phyloP scores from a whole-genome alignment of 768 basidiomycete genomes.

The Kwoniella bestiolae region DNA sequence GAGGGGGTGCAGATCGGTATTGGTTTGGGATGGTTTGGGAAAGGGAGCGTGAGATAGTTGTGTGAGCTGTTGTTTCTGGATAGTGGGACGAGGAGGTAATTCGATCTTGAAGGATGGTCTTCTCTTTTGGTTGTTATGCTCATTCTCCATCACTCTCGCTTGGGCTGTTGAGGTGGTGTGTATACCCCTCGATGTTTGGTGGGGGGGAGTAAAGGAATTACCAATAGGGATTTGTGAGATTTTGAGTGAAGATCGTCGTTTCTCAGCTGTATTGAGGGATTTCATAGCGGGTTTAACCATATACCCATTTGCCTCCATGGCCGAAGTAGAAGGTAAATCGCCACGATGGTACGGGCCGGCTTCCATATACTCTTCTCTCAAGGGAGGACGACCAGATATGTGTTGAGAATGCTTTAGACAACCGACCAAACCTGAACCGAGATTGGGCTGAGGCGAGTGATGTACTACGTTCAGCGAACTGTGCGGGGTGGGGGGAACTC shows the following conservation, averaged over 20 bases:
- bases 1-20: background rate
- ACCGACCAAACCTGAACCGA: constrained; percentile 10
- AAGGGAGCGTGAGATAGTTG: background rate
- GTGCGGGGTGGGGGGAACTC: constrained; percentile 15
- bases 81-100: constrained; percentile 20
- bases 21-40: background rate
- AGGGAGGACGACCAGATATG: background rate
- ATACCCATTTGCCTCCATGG: too few relatives aligned
- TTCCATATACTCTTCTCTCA: background rate
- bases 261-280: constrained; percentile 12
- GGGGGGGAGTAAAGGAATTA: background rate
- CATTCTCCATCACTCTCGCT: background rate
- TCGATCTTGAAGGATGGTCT: constrained; percentile 34
- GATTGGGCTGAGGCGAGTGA: constrained; percentile 9
- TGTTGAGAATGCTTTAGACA: constrained; percentile 21
- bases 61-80: background rate
- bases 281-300: constrained; percentile 16
- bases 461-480: constrained; percentile 3
- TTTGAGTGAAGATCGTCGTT: constrained; percentile 16
- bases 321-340: background rate
- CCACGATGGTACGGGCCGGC: background rate
- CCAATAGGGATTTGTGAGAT: constrained; percentile 26
- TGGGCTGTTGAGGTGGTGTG: background rate
- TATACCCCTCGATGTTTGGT: background rate
- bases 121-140: background rate